Evolutionary conservation across 1,139 yeast genomes (phyloP), one percentile per base, ranked within the genome.

Genomic region (Martiniozyma asiatica): DNA sequence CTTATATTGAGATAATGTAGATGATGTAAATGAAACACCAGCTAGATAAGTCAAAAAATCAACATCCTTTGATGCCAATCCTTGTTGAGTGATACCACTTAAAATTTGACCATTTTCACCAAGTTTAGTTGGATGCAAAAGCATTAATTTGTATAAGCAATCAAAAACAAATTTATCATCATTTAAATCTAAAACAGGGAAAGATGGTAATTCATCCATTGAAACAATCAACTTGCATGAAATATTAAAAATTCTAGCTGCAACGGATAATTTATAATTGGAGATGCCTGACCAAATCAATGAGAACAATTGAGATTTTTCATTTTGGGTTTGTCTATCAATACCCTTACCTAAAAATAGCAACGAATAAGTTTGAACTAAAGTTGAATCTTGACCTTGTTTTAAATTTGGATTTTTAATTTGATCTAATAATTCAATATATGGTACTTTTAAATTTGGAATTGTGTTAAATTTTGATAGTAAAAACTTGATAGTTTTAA

Each of bases 341-440:
- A 80, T 50, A 6, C 82, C 87, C 48, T 70, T 71, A 2, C 84
- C 65, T 1, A 76, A 60, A 40, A 81, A 76, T 34, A 80, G 49
- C 30, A 81, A 56, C 19, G 82, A 71, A 51, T 79, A 80, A 9
- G 79, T 53, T 38, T 73, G 63, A 9, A 80, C 81, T 18, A 67
- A 56, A 1, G 70, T 51, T 10, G 69, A 51, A 38, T 73, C 75
- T 2, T 56, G 53, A 14, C 55, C 60, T 2, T 40, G 32, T 0
- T 68, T 55, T 6, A 67, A 49, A 20, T 61, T 60, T 0, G 85
- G 82, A 6, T 40, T 34, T 40, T 69, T 65, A 8, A 74, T 79
- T 48, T 84, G 95, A 3, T 61, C 53, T 18, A 85, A 41, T 26
- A 85, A 59, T 17, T 73, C 64, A 20, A 59, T 59, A 0, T 73